Evolutionary conservation across 306 rosid species (phyloP).

Genomic region (Begonia masoniana): DNA sequence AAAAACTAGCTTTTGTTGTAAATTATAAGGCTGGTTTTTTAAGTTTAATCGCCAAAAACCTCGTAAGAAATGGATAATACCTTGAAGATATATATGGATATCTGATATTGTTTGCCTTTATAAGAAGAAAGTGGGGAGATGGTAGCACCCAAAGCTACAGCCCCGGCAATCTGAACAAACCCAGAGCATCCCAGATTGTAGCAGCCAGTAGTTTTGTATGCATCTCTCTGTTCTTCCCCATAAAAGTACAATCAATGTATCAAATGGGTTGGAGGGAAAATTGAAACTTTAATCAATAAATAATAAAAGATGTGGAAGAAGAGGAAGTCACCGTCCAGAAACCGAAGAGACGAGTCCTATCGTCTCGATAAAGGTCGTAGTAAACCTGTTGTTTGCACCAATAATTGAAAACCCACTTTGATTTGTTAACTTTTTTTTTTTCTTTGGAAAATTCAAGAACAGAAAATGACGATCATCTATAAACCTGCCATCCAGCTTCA

Average conservation of each 20-base stretch:
- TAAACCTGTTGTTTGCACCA: constrained; percentile 43
- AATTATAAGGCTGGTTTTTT: too few relatives aligned
- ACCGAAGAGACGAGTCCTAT: constrained; percentile 83
- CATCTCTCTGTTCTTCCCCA: constrained; percentile 58
- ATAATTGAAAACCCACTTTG: background rate
- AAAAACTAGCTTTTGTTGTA: too few relatives aligned
- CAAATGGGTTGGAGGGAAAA: background rate
- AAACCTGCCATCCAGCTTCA: constrained; percentile 99
- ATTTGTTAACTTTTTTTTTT: background rate
- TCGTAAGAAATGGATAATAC: constrained; percentile 23
- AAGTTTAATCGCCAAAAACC: too few relatives aligned
- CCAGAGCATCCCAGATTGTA: constrained; percentile 98
- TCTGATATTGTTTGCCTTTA: constrained; percentile 60
- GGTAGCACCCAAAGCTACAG: constrained; percentile 64
- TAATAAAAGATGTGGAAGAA: background rate
- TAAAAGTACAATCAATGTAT: background rate
- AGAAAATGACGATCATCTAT: background rate
- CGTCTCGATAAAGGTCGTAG: constrained; percentile 87
- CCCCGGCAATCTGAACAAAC: constrained; percentile 38
- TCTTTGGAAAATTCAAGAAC: background rate
- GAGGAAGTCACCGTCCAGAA: constrained; percentile 78
- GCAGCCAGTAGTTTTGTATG: constrained; percentile 98
- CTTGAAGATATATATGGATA: constrained; percentile 86
- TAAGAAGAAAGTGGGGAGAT: constrained; percentile 61
- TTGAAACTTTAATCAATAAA: too few relatives aligned